Conservation (phyloP, 306 rosid genomes). For the Abrus pulchellus region DNA sequence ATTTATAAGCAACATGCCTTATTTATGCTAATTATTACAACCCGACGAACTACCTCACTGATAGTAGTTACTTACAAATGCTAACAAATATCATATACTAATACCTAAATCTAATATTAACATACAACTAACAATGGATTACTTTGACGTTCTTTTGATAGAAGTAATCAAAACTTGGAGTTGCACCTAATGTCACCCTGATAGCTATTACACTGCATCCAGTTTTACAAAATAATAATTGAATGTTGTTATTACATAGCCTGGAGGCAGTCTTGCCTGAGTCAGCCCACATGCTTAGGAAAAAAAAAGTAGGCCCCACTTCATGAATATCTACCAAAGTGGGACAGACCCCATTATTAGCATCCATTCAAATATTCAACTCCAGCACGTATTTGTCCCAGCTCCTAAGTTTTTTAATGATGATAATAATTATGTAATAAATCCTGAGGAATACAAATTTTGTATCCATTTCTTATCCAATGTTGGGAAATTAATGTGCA, state of each 20-base stretch:
- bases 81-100: too few species aligned
- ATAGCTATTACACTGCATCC: background rate
- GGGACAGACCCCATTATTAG: background rate
- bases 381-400: background rate
- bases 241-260: slow-evolving; percentile 17
- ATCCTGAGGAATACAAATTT: slow-evolving; percentile 7
- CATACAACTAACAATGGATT: background rate
- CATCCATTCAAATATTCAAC: background rate
- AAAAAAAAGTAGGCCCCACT: background rate
- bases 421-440: background rate
- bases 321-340: slow-evolving; percentile 2
- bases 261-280: background rate
- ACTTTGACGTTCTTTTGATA: slow-evolving; percentile 14
- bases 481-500: slow-evolving; percentile 15
- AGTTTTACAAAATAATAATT: background rate
- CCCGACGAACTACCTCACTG: too few species aligned
- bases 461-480: slow-evolving; percentile 9
- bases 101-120: too few species aligned
- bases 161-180: background rate
- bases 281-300: background rate
- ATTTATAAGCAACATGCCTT: too few species aligned
- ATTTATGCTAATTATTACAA: too few species aligned
- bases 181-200: background rate
- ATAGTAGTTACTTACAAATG: too few species aligned
- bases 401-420: background rate